These are phyloP conservation scores for Rubia yunnanensis DNA, from an alignment of 257 asterid genomes.

Conservation along the genomic window DNA sequence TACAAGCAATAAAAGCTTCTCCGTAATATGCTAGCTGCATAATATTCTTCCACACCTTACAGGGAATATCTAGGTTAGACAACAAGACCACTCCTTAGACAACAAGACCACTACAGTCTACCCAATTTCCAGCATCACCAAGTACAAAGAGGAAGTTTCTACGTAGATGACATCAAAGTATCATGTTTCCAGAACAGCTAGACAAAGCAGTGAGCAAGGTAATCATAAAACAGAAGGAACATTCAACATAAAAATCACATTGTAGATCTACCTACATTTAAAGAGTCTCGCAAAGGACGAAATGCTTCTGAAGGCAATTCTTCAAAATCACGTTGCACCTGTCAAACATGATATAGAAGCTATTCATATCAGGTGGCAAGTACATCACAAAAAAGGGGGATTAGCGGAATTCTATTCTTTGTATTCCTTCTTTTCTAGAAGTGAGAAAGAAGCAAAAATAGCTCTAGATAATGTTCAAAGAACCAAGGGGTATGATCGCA, in stretches of 20 bases:
- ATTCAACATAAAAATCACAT: neutral
- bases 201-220: neutral
- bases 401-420: neutral
- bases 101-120: neutral
- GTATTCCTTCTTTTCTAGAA: neutral
- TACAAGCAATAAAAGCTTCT: neutral
- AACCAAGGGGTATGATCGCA: neutral
- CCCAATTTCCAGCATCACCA: neutral
- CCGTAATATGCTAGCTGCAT: neutral
- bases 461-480: neutral
- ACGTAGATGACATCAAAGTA: neutral
- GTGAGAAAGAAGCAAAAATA: neutral
- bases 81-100: neutral
- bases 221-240: neutral
- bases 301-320: slow-evolving; percentile 98
- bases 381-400: neutral
- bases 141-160: neutral
- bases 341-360: slow-evolving; percentile 13
- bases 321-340: slow-evolving; percentile 99
- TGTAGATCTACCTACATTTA: slow-evolving; percentile 56
- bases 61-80: neutral
- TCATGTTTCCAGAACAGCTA: slow-evolving; percentile 2
- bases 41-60: neutral
- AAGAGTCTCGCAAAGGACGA: slow-evolving; percentile 74
- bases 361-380: neutral